Base-by-base conservation (phyloP, 176 grass and related monocot genomes). In the Bothriochloa decipiens region DNA sequence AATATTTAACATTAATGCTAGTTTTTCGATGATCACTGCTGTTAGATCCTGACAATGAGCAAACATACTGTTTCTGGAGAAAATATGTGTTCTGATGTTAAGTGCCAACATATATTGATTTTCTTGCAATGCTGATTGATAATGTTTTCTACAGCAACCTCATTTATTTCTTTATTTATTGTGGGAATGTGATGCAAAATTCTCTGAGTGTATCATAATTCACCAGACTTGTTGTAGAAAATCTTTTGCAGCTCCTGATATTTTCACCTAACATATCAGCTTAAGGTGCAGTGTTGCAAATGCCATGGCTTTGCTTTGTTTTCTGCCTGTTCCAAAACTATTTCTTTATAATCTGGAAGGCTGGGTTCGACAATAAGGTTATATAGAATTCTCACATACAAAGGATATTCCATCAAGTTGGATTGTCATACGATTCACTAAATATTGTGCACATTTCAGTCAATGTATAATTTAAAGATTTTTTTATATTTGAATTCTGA, bases 1-100 rank as follows among this genome's bases (percentile, higher is more conserved):
- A 28, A 25, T 77, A 16, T 83, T 82, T 74, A 73, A 68, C 22
- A 8, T 17, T n/a, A n/a, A 47, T 46, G 60, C 8, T 83, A 82
- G 36, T 74, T 39, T 45, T 83, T n/a, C 46, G 29, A 4, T 20
- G 13, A 23, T 16, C 18, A 72, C 64, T 39, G 16, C 32, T 82
- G 65, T 41, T 71, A 65, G 13, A 42, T 78, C 14, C n/a, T 85
- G 12, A 46, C 35, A 46, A 72, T 57, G 70, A 75, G 61, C 22
- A 75, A 62, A 47, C 8, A 23, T 75, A 39, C 50, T 61, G 3
- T 55, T 83, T 84, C 2, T 82, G 26, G 2, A 27, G 17, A 55
- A 65, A 77, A 22, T 1, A 6, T 82, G 55, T 6, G 45, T 65
- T 45, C 11, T 35, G 11, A 50, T 46, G 43, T 42, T 28, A 39